Percentiles rank a stretch among this genome's conserved stretches.
phyloP scores from a whole-genome alignment of 441 rosid genomes.

The Pelargonium fulgidum region DNA sequence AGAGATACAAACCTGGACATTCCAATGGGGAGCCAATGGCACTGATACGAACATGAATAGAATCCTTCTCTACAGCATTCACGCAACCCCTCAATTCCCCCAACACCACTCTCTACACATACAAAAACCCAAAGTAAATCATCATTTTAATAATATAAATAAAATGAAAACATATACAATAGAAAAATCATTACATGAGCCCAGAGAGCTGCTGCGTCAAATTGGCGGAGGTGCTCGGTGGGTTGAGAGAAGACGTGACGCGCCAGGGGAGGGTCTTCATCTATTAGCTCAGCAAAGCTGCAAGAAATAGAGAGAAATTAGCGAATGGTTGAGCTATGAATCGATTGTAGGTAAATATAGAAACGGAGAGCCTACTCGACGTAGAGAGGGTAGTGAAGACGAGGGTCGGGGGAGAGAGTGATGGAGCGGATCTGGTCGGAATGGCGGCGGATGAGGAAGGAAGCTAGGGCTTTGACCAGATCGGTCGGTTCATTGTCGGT shows the following conservation, averaged over 20 bases:
- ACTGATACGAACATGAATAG: constrained; percentile 76
- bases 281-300: constrained; percentile 72
- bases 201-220: constrained; percentile 66
- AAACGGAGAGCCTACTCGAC: constrained; percentile 38
- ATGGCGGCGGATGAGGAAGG: constrained; percentile 47
- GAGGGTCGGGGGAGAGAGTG: constrained; percentile 56
- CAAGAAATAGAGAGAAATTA: not conserved
- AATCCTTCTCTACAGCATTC: constrained; percentile 60
- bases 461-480: constrained; percentile 39
- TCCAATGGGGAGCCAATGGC: constrained; percentile 79
- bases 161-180: not conserved
- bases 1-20: constrained; percentile 52
- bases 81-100: constrained; percentile 41
- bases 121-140: constrained; percentile 15
- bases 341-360: not conserved
- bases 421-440: constrained; percentile 59
- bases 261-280: constrained; percentile 55
- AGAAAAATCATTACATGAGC: constrained; percentile 49
- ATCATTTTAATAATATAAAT: not conserved
- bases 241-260: constrained; percentile 60
- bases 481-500: constrained; percentile 25
- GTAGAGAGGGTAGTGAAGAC: constrained; percentile 70
- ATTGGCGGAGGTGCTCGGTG: constrained; percentile 38
- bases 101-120: constrained; percentile 56
- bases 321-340: not conserved